Percentiles rank a stretch among this genome's conserved stretches.
Conservation (phyloP, 1,284 basidiomycete genomes). For the Apiotrichum akiyoshidainum region DNA sequence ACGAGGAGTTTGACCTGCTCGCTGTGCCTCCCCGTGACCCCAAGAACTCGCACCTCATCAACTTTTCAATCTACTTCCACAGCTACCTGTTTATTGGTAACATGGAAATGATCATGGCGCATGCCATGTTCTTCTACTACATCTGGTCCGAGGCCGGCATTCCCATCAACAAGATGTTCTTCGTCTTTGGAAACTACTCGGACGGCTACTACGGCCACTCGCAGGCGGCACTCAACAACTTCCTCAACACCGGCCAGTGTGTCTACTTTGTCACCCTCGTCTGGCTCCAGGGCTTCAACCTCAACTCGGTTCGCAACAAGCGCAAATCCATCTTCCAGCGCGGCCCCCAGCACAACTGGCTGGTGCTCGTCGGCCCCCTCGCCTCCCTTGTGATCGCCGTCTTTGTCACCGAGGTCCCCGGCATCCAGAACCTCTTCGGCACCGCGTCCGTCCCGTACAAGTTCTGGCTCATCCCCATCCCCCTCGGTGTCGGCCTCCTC, state of each 20-base stretch:
- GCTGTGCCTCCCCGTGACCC: conserved; percentile 63
- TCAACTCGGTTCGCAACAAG: conserved; percentile 56
- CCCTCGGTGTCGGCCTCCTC: conserved; percentile 41
- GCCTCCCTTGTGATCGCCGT: conserved; percentile 54
- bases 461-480: conserved; percentile 55
- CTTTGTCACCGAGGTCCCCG: conserved; percentile 59
- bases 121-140: conserved; percentile 54
- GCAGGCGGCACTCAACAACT: conserved; percentile 46
- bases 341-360: conserved; percentile 47
- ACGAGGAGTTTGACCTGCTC: conserved; percentile 59
- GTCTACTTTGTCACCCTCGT: conserved; percentile 63
- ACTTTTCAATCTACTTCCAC: conserved; percentile 58
- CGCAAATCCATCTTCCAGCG: conserved; percentile 56
- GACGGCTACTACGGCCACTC: conserved; percentile 47
- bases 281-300: conserved; percentile 64
- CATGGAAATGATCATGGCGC: conserved; percentile 56
- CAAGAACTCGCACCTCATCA: conserved; percentile 53
- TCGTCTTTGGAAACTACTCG: conserved; percentile 55
- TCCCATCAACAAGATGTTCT: conserved; percentile 55
- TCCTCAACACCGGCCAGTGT: conserved; percentile 54
- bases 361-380: conserved; percentile 55
- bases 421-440: conserved; percentile 59
- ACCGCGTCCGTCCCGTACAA: conserved; percentile 57
- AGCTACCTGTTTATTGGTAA: conserved; percentile 64
- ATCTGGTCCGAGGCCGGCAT: conserved; percentile 57